These are phyloP conservation scores for Catunica adiposa DNA, from an alignment of 2,329 filamentous ascomycete species.

Conservation along the genomic window DNA sequence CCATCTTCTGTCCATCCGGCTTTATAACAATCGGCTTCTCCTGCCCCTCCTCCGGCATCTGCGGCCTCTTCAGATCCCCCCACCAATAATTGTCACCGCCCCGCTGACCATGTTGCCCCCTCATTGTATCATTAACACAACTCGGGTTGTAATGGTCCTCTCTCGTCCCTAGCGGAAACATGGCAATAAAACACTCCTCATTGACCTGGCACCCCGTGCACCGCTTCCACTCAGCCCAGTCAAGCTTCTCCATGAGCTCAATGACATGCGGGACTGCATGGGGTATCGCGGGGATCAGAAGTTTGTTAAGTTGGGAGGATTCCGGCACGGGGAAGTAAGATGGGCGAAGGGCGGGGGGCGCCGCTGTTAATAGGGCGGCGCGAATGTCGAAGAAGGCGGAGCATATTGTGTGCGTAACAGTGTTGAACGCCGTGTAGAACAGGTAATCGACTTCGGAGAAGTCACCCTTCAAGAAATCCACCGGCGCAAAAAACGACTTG, in stretches of 20 bases:
- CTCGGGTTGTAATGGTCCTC: conserved; percentile 31
- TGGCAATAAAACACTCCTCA: conserved; percentile 44
- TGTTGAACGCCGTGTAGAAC: conserved; percentile 27
- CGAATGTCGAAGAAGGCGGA: conserved; percentile 17
- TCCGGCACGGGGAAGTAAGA: not conserved
- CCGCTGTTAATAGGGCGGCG: conserved; percentile 2
- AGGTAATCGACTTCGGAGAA: conserved; percentile 28
- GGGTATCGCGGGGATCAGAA: conserved; percentile 8
- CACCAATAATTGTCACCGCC: conserved; percentile 11
- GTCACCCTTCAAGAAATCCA: conserved; percentile 16
- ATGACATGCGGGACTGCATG: conserved; percentile 15
- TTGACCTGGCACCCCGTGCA: conserved; percentile 35
- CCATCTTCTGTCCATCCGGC: not conserved
- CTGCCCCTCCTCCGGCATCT: not conserved
- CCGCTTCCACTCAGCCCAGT: conserved; percentile 44
- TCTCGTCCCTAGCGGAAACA: conserved; percentile 42
- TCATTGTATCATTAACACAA: conserved; percentile 9
- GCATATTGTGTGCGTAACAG: conserved; percentile 27
- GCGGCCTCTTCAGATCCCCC: not conserved
- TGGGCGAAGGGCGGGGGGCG: not conserved
- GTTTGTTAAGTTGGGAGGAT: not conserved
- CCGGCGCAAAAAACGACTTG: conserved; percentile 25
- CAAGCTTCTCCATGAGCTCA: conserved; percentile 31
- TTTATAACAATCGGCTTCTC: not conserved
- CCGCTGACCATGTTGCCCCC: not conserved